Evolutionary conservation across 768 basidiomycete species (phyloP).

Genomic region (Rubroboletus satanas): DNA sequence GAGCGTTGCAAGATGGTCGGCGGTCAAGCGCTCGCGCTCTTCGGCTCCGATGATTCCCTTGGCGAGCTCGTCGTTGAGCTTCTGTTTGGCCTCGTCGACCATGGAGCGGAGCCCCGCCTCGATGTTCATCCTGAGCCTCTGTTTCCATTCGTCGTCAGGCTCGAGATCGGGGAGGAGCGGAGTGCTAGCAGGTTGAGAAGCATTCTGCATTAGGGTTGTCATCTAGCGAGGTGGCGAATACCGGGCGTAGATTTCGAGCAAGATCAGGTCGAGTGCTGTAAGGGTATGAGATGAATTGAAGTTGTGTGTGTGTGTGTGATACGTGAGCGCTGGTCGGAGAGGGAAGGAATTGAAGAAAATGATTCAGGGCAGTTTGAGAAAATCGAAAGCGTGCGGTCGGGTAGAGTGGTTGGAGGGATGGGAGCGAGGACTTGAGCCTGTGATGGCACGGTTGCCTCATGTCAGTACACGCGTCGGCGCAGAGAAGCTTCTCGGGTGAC

Average conservation of each 20-base stretch:
- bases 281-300: not conserved
- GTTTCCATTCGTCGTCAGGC: constrained; percentile 57
- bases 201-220: constrained; percentile 21
- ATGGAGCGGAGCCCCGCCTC: constrained; percentile 38
- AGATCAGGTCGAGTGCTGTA: not conserved
- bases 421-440: constrained; percentile 27
- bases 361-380: constrained; percentile 9
- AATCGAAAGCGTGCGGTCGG: constrained; percentile 18
- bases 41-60: constrained; percentile 34
- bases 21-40: constrained; percentile 35
- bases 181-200: constrained; percentile 10
- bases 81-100: constrained; percentile 63
- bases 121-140: constrained; percentile 45
- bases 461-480: constrained; percentile 45
- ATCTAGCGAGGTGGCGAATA: constrained; percentile 15
- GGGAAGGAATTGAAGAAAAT: not conserved
- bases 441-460: constrained; percentile 51
- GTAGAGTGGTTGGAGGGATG: constrained; percentile 11
- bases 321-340: not conserved
- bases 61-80: constrained; percentile 49
- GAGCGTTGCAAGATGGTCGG: constrained; percentile 42
- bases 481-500: constrained; percentile 23
- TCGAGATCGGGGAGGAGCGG: constrained; percentile 33
- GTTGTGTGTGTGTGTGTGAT: not conserved
- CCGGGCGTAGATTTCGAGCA: constrained; percentile 2